Evolutionary conservation across 2,329 filamentous ascomycete genomes (phyloP), one percentile per base, ranked within the genome.

Genomic region (Lachnum nothofagi): DNA sequence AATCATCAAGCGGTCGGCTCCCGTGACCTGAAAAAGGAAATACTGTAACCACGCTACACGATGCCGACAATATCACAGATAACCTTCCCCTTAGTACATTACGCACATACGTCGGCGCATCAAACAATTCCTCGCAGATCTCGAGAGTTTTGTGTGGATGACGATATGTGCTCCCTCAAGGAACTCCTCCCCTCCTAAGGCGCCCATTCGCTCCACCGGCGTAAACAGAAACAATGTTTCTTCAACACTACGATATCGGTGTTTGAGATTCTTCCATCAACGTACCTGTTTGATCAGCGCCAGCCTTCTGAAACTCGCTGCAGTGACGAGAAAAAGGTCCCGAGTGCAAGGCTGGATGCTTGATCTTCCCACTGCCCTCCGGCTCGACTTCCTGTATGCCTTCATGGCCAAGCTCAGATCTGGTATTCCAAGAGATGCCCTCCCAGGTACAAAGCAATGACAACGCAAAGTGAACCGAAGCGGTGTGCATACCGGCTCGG

Each of bases 221-320:
- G 17, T 8, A 37, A 16, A 8, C 9, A 37, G n/a, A 37, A 16
- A 35, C 17, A 16, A 35, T 37, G n/a, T 19, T 37, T 37, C n/a
- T 37, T 37, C 19, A 27, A 12, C 31, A 2, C 31, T 16, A 16
- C 34, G 1, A 3, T 19, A 16, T 4, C 9, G n/a, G 34, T 10
- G 17, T 17, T 22, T 16, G 34, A 16, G 19, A 17, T 10, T 17
- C 19, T 17, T 22, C 34, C 16, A 37, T 17, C 33, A 44, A 24
- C 20, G 58, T 59, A 53, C 57, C 55, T 60, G 58, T 60, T 60
- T 60, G 57, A 60, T 60, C 54, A 50, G 44, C 57, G 45, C 35
- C 9, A 20, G 17, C 17, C 19, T 14, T 44, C 42, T 59, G 55
- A 60, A 60, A 60, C 49, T 51, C 49, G 44, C 31, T 46, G 31